Base-by-base conservation (phyloP, 1,139 yeast species). In the Yamadazyma friedrichii region DNA sequence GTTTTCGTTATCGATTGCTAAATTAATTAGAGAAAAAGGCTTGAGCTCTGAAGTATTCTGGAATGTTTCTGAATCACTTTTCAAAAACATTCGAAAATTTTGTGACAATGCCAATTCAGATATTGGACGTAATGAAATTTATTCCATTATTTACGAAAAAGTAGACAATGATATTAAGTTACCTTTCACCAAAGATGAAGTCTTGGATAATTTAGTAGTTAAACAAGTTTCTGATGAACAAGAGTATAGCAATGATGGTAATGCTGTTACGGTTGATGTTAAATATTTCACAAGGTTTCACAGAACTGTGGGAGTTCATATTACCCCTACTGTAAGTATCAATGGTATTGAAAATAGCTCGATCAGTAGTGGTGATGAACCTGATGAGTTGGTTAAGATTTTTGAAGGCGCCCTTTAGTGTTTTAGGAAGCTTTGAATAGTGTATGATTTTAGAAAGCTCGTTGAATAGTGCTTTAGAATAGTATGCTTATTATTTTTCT, bases 251-350 rank as follows among this genome's bases (percentile, higher is more conserved):
- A 85, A 87, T 55, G 56, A 60, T 3, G 93, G 94, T 3, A 84
- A 82, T 53, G 70, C 62, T 6, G 72, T 84, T 16, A 68, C 77
- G 4, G 67, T 58, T 25, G 95, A 87, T 54, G 56, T 85, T 47
- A 88, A 87, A 63, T 84, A 83, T 54, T 87, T 86, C 56, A 76
- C 89, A 26, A 75, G 80, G 55, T 79, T 79, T 55, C 81, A 82
- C 40, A 77, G 96, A 56, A 88, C 87, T 44, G 80, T 82, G 33
- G 88, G 94, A 29, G 78, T 86, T 33, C 96, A 88, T 57, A 82
- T 85, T 22, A 85, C 94, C 2, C 97, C 97, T n/a, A 82, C 95
- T 2, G 84, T 87, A 12, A 64, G 78, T 26, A 65, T 88, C 38
- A 78, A 88, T 56, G 96, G 96, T 1, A 75, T 85, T 39, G 70